Conservation (phyloP, 1,139 yeast species). For the Hyphopichia burtonii region DNA sequence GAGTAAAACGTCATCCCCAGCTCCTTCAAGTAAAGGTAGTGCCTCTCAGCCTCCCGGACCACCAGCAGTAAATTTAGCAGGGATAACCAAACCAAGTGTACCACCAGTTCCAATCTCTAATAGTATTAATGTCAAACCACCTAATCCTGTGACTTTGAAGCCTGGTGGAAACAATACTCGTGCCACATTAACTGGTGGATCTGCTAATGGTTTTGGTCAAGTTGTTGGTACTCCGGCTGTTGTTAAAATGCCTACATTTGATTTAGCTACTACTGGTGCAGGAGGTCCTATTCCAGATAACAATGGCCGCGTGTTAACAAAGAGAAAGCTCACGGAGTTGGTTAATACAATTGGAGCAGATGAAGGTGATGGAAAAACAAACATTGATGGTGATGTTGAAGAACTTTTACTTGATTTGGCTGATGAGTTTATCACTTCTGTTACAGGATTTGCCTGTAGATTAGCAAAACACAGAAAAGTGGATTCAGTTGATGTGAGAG, state of each 20-base stretch:
- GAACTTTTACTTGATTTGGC: constrained; percentile 88
- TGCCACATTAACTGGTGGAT: constrained; percentile 86
- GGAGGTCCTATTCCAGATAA: constrained; percentile 39
- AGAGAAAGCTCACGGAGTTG: constrained; percentile 82
- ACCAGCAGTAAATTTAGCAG: constrained; percentile 27
- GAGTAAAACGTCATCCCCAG: constrained; percentile 5
- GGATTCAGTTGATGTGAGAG: constrained; percentile 85
- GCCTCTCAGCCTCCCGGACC: constrained; percentile 6
- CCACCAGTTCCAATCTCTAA: constrained; percentile 75
- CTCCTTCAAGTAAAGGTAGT: constrained; percentile 2
- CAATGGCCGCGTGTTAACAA: constrained; percentile 81
- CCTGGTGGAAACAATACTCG: constrained; percentile 46
- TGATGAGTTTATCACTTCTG: constrained; percentile 90
- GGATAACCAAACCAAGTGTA: constrained; percentile 62
- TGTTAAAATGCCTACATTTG: constrained; percentile 76
- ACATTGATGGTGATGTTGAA: constrained; percentile 96
- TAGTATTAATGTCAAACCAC: constrained; percentile 62
- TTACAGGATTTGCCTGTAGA: constrained; percentile 89
- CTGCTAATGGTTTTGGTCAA: constrained; percentile 63
- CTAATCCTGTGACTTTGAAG: constrained; percentile 60
- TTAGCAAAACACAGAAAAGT: constrained; percentile 92
- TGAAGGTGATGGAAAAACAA: constrained; percentile 85
- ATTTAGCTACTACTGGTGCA: constrained; percentile 52
- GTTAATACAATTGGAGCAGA: constrained; percentile 80
- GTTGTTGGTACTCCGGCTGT: constrained; percentile 72